phyloP scores from a whole-genome alignment of 768 basidiomycete genomes.

The Lepiota subincarnata region DNA sequence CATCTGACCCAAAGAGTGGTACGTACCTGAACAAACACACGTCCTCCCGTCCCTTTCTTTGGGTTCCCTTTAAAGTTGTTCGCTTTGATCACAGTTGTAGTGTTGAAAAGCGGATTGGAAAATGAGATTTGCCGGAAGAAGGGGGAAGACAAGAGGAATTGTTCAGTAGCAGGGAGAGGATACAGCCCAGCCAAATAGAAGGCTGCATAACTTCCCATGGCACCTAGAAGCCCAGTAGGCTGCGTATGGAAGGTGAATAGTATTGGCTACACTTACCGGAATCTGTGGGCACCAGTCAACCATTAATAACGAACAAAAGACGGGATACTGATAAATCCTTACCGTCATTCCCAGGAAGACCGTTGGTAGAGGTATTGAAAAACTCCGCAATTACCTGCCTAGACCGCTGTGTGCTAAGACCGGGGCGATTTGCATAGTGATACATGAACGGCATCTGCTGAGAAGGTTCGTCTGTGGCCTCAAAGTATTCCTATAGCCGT shows the following conservation, averaged over 20 bases:
- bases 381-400: slow-evolving; percentile 50
- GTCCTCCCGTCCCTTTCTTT: slow-evolving; percentile 44
- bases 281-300: slow-evolving; percentile 13
- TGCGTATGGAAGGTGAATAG: not conserved
- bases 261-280: slow-evolving; percentile 17
- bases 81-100: slow-evolving; percentile 51
- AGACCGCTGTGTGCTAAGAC: slow-evolving; percentile 52
- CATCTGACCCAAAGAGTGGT: not conserved
- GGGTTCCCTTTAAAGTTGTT: slow-evolving; percentile 53
- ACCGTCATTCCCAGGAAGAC: slow-evolving; percentile 68
- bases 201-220: slow-evolving; percentile 58
- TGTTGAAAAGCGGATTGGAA: slow-evolving; percentile 54
- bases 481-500: slow-evolving; percentile 47
- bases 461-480: slow-evolving; percentile 60
- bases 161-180: slow-evolving; percentile 57
- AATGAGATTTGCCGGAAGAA: slow-evolving; percentile 60
- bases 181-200: slow-evolving; percentile 61
- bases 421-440: slow-evolving; percentile 60
- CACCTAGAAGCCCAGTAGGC: slow-evolving; percentile 32
- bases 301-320: not conserved
- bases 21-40: slow-evolving; percentile 53
- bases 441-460: slow-evolving; percentile 71
- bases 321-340: slow-evolving; percentile 9
- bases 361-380: slow-evolving; percentile 53
- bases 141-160: slow-evolving; percentile 57